Conservation (phyloP, 345 rosid genomes). For the Pugionium cornutum region DNA sequence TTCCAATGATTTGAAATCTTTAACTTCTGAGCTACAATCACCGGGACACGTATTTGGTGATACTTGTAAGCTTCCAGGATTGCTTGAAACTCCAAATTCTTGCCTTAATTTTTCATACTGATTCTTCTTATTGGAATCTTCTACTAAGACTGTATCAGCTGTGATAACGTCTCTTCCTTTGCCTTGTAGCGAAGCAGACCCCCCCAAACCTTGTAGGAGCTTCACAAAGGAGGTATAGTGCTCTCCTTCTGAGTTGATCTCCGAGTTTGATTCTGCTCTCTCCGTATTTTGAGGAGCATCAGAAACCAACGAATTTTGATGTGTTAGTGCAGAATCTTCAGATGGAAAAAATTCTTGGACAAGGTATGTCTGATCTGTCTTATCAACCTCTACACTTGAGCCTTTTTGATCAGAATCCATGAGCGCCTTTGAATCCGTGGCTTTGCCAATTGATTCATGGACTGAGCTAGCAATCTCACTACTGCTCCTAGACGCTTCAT, state of each 20-base stretch:
- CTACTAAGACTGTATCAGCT: slow-evolving; percentile 36
- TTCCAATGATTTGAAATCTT: slow-evolving; percentile 23
- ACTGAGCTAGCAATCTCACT: slow-evolving; percentile 41
- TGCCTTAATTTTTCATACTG: slow-evolving; percentile 3
- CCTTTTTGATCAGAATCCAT: slow-evolving; percentile 35
- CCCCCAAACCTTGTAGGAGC: slow-evolving; percentile 59
- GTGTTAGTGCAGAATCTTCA: slow-evolving; percentile 61
- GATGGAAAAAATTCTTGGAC: slow-evolving; percentile 45
- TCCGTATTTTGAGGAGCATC: slow-evolving; percentile 49
- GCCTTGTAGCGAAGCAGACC: slow-evolving; percentile 38
- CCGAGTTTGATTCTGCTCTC: slow-evolving; percentile 55
- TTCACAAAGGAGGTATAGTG: slow-evolving; percentile 49
- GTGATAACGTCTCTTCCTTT: slow-evolving; percentile 34
- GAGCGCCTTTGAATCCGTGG: slow-evolving; percentile 34
- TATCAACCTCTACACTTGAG: slow-evolving; percentile 40
- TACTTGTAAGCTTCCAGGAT: slow-evolving; percentile 38
- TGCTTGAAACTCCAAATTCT: slow-evolving; percentile 27
- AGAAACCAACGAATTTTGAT: slow-evolving; percentile 47
- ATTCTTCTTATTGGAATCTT: slow-evolving; percentile 30
- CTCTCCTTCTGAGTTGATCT: slow-evolving; percentile 48
- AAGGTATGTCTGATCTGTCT: slow-evolving; percentile 19
- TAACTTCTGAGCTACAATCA: slow-evolving; percentile 31
- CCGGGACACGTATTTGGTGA: slow-evolving; percentile 35
- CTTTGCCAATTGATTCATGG: slow-evolving; percentile 40
- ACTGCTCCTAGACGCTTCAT: slow-evolving; percentile 49